These are phyloP conservation scores for Brasenia schreberi DNA, from an alignment of 164 flowering plant species.

Conservation along the genomic window DNA sequence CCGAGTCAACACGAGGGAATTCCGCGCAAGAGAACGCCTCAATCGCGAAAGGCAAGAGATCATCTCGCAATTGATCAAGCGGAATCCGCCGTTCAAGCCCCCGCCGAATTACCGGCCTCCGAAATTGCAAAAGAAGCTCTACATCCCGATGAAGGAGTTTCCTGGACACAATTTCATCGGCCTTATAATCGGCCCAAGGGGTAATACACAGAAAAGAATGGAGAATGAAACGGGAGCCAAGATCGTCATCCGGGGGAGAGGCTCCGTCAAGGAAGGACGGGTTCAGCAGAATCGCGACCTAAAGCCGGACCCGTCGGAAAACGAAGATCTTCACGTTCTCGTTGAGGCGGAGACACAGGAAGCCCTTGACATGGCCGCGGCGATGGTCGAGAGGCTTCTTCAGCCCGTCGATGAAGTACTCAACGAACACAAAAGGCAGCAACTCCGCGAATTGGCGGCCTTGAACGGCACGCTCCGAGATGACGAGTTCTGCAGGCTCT, in stretches of 20 bases:
- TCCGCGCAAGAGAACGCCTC: conserved; percentile 71
- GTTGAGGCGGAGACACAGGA: conserved; percentile 93
- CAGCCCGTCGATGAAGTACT: conserved; percentile 90
- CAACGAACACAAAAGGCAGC: conserved; percentile 94
- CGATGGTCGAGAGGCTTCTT: conserved; percentile 93
- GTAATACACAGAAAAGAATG: conserved; percentile 96
- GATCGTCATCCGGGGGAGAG: conserved; percentile 93
- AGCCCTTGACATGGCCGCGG: conserved; percentile 83
- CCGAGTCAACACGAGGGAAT: conserved; percentile 86
- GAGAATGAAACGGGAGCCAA: conserved; percentile 92
- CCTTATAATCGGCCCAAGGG: conserved; percentile 89
- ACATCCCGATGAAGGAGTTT: conserved; percentile 91
- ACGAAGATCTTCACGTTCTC: conserved; percentile 92
- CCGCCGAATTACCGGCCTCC: conserved; percentile 93
- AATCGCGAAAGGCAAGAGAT: conserved; percentile 76
- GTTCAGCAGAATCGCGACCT: conserved; percentile 75
- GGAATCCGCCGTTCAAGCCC: conserved; percentile 84
- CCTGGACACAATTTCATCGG: conserved; percentile 96
- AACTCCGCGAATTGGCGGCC: conserved; percentile 82
- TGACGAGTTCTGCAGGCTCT: conserved; percentile 83
- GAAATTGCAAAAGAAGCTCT: conserved; percentile 84
- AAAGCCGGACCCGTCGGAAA: conserved; percentile 72
- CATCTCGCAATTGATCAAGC: conserved; percentile 67
- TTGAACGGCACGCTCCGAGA: conserved; percentile 93
- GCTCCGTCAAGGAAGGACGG: conserved; percentile 86